Percentiles rank a stretch among this genome's conserved stretches.
Conservation (phyloP, 768 basidiomycete species). For the Neoboletus magnificus region DNA sequence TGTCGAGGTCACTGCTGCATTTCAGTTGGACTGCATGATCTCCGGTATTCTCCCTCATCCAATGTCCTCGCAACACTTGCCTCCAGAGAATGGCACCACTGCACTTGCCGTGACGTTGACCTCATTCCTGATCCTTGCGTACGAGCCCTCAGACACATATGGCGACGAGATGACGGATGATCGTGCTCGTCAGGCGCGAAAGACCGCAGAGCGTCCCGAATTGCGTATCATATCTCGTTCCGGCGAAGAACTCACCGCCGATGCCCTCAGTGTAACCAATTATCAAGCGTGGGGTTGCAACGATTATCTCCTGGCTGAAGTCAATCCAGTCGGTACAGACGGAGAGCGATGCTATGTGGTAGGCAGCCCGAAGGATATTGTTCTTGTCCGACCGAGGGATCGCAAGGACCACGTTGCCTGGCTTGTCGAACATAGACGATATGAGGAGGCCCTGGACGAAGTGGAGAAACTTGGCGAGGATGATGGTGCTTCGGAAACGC, state of each 20-base stretch:
- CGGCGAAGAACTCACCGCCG: conserved; percentile 85
- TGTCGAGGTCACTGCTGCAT: conserved; percentile 88
- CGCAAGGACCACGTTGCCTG: conserved; percentile 86
- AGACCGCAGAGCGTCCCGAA: conserved; percentile 89
- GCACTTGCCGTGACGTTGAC: conserved; percentile 41
- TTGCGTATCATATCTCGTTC: conserved; percentile 84
- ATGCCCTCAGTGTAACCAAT: conserved; percentile 74
- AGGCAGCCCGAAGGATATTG: conserved; percentile 80
- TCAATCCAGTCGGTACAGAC: conserved; percentile 21
- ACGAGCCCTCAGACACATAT: conserved; percentile 72
- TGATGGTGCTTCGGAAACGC: conserved; percentile 28
- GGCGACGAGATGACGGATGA: conserved; percentile 69
- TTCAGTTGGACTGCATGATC: conserved; percentile 94
- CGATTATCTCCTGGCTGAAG: conserved; percentile 76
- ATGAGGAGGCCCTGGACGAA: conserved; percentile 84
- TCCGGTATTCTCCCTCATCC: conserved; percentile 85
- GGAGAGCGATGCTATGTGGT: conserved; percentile 69
- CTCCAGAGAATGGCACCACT: conserved; percentile 15
- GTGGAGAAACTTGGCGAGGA: conserved; percentile 59
- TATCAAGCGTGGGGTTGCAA: conserved; percentile 89
- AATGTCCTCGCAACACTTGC: conserved; percentile 29
- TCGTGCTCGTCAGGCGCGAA: conserved; percentile 70
- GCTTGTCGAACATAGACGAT: conserved; percentile 82
- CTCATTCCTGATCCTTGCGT: conserved; percentile 85
- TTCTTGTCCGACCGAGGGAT: conserved; percentile 86